Conservation (phyloP, 257 asterid species). For the Penstemon barbatus region DNA sequence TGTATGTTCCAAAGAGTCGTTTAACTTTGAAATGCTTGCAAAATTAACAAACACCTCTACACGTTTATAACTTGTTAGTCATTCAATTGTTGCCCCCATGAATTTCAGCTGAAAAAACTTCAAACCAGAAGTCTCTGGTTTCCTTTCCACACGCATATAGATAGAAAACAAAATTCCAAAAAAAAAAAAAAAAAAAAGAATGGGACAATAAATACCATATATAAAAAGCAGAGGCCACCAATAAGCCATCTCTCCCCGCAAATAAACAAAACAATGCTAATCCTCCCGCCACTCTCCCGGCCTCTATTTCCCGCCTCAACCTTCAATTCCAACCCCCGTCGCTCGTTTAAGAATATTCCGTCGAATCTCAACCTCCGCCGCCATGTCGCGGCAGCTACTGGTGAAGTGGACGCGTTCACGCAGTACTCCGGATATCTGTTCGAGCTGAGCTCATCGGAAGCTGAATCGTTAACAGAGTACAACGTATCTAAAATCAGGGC, state of each 20-base stretch:
- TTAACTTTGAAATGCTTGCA: too few species aligned
- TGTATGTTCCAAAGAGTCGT: too few species aligned
- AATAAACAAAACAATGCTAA: conserved; percentile 34
- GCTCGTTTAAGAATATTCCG: conserved; percentile 16
- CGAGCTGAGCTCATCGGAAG: conserved; percentile 70
- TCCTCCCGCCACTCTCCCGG: conserved; percentile 38
- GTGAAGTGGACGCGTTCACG: conserved; percentile 71
- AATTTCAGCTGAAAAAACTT: too few species aligned
- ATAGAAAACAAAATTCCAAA: background rate
- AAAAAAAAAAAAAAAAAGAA: background rate
- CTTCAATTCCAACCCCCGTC: conserved; percentile 29
- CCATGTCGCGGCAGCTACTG: conserved; percentile 33
- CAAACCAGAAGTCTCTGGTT: too few species aligned
- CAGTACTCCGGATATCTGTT: conserved; percentile 82
- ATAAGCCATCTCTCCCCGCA: conserved; percentile 12
- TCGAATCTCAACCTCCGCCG: conserved; percentile 28
- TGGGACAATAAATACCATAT: conserved; percentile 24
- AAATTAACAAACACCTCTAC: too few species aligned
- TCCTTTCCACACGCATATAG: too few species aligned
- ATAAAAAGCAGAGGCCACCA: conserved; percentile 32
- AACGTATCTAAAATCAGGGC: conserved; percentile 51
- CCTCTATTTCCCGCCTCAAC: conserved; percentile 26
- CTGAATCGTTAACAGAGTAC: conserved; percentile 70
- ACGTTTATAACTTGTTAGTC: too few species aligned
- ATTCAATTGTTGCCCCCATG: too few species aligned